Evolutionary conservation across 129 eudicot species (phyloP).

Genomic region (Gnaphalium uliginosum): DNA sequence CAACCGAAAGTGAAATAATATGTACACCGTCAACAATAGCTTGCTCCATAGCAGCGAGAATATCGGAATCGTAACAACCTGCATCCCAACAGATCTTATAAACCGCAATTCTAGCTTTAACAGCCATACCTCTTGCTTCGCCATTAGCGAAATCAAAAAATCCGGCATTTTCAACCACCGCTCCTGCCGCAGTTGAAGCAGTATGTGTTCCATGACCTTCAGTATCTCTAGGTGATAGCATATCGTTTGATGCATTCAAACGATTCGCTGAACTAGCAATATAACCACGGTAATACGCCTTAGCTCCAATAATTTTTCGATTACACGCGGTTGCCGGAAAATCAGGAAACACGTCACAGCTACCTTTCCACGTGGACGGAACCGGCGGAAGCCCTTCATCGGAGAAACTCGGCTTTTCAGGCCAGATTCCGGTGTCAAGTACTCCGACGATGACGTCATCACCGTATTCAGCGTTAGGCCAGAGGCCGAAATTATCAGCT

Average conservation of each 20-base stretch:
- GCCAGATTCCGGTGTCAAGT: constrained; percentile 98
- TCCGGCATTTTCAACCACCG: constrained; percentile 61
- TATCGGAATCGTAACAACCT: constrained; percentile 94
- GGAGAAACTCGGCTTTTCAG: constrained; percentile 70
- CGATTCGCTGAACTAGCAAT: constrained; percentile 21
- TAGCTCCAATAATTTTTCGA: constrained; percentile 78
- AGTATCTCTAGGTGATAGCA: constrained; percentile 73
- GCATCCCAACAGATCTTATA: constrained; percentile 88
- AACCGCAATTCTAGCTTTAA: constrained; percentile 87
- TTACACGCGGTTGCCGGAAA: constrained; percentile 70
- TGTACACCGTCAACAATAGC: constrained; percentile 81
- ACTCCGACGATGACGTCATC: constrained; percentile 92
- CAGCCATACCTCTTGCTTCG: constrained; percentile 97
- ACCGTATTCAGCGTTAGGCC: constrained; percentile 90
- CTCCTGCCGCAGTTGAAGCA: constrained; percentile 94
- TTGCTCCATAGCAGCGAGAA: constrained; percentile 87
- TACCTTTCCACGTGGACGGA: constrained; percentile 76
- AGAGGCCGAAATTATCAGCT: constrained; percentile 62
- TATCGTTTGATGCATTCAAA: constrained; percentile 35
- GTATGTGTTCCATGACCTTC: constrained; percentile 99
- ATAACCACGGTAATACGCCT: constrained; percentile 70
- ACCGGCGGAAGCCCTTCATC: constrained; percentile 71
- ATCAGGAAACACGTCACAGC: constrained; percentile 52
- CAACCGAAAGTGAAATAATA: constrained; percentile 85
- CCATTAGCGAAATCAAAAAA: constrained; percentile 68